Evolutionary conservation across 768 basidiomycete genomes (phyloP).

Genomic region (Leccinum disarticulatum): DNA sequence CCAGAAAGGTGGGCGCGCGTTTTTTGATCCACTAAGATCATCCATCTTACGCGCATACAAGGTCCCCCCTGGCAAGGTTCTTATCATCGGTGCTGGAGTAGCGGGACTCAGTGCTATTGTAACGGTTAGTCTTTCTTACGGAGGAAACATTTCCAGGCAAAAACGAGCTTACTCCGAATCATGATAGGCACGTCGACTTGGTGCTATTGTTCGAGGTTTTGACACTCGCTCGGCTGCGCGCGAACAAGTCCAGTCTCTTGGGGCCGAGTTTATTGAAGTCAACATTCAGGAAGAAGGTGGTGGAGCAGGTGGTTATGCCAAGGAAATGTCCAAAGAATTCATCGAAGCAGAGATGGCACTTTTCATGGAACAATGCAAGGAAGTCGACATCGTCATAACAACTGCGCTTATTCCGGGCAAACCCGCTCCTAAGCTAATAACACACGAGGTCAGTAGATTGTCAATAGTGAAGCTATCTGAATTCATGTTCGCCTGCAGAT

Average conservation of each 20-base stretch:
- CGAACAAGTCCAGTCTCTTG: constrained; percentile 88
- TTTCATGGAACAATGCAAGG: constrained; percentile 85
- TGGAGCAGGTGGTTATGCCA: constrained; percentile 83
- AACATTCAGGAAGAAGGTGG: constrained; percentile 77
- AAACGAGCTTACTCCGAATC: constrained; percentile 3
- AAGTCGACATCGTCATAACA: constrained; percentile 87
- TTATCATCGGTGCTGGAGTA: constrained; percentile 87
- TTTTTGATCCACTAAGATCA: neutral
- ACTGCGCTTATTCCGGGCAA: constrained; percentile 86
- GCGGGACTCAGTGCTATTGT: constrained; percentile 87
- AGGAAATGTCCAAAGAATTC: constrained; percentile 89
- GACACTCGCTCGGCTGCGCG: constrained; percentile 83
- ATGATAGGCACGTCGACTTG: constrained; percentile 70
- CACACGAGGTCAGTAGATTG: constrained; percentile 47
- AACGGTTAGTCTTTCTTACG: constrained; percentile 49
- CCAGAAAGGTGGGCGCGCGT: constrained; percentile 41
- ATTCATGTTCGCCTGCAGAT: constrained; percentile 42
- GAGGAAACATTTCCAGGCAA: neutral
- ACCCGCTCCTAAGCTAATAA: constrained; percentile 84
- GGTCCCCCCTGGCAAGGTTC: constrained; percentile 85
- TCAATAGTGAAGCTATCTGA: neutral
- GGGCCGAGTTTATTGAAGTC: constrained; percentile 89
- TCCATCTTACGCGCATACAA: constrained; percentile 33
- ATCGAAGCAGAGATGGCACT: constrained; percentile 86
- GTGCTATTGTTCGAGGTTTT: constrained; percentile 87